phyloP scores from a whole-genome alignment of 306 rosid species.

The Pyrus pyrifolia region DNA sequence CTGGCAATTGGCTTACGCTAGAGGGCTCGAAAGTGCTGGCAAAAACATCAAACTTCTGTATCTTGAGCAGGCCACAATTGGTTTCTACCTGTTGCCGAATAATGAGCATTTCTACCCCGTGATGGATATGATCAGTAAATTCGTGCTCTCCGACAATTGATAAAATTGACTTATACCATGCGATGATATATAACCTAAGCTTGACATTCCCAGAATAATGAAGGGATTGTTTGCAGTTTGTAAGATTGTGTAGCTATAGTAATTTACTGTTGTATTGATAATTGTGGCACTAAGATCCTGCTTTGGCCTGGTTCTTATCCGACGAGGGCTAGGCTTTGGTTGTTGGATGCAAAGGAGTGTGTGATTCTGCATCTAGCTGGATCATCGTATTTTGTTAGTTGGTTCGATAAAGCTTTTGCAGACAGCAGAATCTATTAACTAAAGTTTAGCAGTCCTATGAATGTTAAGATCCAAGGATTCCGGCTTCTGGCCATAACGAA shows the following conservation, averaged over 20 bases:
- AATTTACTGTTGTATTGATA: slow-evolving; percentile 42
- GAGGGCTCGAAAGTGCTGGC: slow-evolving; percentile 72
- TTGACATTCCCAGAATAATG: slow-evolving; percentile 20
- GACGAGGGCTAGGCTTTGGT: slow-evolving; percentile 16
- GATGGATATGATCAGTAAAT: slow-evolving; percentile 80
- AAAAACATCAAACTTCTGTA: slow-evolving; percentile 60
- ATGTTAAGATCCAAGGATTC: slow-evolving; percentile 31
- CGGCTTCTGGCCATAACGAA: slow-evolving; percentile 40
- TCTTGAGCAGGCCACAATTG: slow-evolving; percentile 82
- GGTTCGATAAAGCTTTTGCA: slow-evolving; percentile 28
- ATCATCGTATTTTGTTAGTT: slow-evolving; percentile 24
- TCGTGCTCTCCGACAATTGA: slow-evolving; percentile 62
- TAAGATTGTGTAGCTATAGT: slow-evolving; percentile 61
- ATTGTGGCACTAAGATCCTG: slow-evolving; percentile 43
- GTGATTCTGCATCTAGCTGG: slow-evolving; percentile 50
- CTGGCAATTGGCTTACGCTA: slow-evolving; percentile 84
- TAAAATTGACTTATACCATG: slow-evolving; percentile 44
- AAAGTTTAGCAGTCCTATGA: slow-evolving; percentile 39
- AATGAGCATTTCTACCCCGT: slow-evolving; percentile 71
- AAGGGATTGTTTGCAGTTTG: slow-evolving; percentile 34
- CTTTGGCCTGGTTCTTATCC: slow-evolving; percentile 34
- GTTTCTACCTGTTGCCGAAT: slow-evolving; percentile 87
- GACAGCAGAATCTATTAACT: slow-evolving; percentile 34
- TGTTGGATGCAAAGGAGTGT: slow-evolving; percentile 23
- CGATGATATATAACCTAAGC: slow-evolving; percentile 39